Evolutionary conservation across 1,284 basidiomycete genomes (phyloP), one percentile per base, ranked within the genome.

Genomic region (Marasmius fiardii): DNA sequence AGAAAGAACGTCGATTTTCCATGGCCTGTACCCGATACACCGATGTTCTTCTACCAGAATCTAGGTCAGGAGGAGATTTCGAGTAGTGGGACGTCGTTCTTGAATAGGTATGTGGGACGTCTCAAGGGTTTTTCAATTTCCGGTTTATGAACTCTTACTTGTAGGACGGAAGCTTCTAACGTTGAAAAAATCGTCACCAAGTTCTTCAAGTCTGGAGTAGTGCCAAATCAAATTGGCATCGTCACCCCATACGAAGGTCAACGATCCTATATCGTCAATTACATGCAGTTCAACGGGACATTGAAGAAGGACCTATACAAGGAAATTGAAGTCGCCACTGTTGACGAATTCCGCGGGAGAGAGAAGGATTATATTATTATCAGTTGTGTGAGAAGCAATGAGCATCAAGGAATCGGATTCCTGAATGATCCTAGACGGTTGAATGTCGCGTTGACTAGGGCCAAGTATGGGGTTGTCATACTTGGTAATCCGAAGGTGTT

Each of bases 1-100:
- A 84, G 95, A 72, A 97, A 95, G 79, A 94, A 98, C 64, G 93
- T 99, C 51, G 96, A 99, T 71, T 99, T 99, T 74, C 97, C 97
- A 1, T 99, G 97, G 97, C 97, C 97, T 3, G 86, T 93, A 33
- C 90, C 92, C n/a, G 93, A 95, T 64, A 95, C 93, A 6, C 97
- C 97, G 18, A 99, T 99, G 96, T 97, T 98, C 79, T 99, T 99
- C 79, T 98, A 98, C 74, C 95, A 98, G 79, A 99, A 99, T 68
- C 73, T 99, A 47, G 97, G 97, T 0, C 97, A 98, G 64, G 97
- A 99, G 70, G 97, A 99, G 71, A 99, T 99, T 61, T 98, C 95
- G 23, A 94, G 92, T 55, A 96, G 93, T 68, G 97, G 97, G 49
- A 99, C 97, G 0, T 98, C 96, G 7, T 99, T 98, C 83, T 80